Evolutionary conservation across 2,329 filamentous ascomycete species (phyloP).

Genomic region (Aspergillus udagawae): DNA sequence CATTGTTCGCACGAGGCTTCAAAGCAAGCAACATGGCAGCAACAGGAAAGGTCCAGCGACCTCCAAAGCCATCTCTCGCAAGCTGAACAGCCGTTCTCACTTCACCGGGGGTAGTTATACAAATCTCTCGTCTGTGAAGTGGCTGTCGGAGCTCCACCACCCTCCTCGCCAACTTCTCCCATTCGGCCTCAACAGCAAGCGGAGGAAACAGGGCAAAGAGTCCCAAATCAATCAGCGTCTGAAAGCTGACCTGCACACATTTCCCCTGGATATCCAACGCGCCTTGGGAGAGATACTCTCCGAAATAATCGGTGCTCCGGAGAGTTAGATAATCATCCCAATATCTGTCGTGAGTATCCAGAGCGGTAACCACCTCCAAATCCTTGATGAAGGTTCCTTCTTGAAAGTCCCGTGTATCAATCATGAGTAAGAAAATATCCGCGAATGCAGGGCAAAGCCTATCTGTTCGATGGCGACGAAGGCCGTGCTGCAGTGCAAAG

Average conservation of each 20-base stretch:
- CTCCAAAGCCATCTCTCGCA: constrained; percentile 3
- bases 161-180: constrained; percentile 4
- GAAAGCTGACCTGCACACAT: constrained; percentile 1
- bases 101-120: not conserved
- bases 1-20: not conserved
- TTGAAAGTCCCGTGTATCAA: constrained; percentile 5
- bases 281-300: constrained; percentile 9
- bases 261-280: not conserved
- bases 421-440: constrained; percentile 4
- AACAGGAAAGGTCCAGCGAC: not conserved
- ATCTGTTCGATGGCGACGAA: constrained; percentile 3
- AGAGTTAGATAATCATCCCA: constrained; percentile 4
- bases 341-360: not conserved
- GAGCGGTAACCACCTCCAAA: constrained; percentile 7
- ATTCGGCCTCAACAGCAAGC: not conserved
- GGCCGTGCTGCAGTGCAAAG: constrained; percentile 9
- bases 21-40: constrained; percentile 7
- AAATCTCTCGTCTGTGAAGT: not conserved
- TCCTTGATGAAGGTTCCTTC: constrained; percentile 8
- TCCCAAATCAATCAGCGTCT: constrained; percentile 5
- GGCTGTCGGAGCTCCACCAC: constrained; percentile 1
- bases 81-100: constrained; percentile 1
- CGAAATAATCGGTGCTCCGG: constrained; percentile 6
- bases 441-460: not conserved
- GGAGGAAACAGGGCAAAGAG: constrained; percentile 6